Evolutionary conservation across 768 basidiomycete species (phyloP).

Genomic region (Leucocoprinus birnbaumii): DNA sequence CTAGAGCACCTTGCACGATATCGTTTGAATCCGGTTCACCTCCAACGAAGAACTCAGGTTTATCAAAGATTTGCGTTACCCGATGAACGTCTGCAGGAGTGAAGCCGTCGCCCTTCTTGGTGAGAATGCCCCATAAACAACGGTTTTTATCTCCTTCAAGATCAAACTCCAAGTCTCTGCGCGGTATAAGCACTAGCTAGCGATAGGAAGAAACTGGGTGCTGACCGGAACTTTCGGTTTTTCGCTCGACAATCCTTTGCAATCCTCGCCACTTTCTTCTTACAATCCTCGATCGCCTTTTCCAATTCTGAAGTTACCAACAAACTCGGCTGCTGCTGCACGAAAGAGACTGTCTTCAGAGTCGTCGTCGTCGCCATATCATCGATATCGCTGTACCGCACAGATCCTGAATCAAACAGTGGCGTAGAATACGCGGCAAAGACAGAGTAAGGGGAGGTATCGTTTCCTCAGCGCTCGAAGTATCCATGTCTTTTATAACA

Average conservation of each 20-base stretch:
- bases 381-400: neutral
- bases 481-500: neutral
- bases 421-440: neutral
- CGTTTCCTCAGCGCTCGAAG: neutral
- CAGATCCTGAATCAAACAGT: too few species aligned
- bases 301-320: constrained; percentile 48
- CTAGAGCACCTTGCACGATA: constrained; percentile 48
- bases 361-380: constrained; percentile 11
- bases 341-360: constrained; percentile 20
- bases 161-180: constrained; percentile 56
- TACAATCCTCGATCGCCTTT: constrained; percentile 46
- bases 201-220: neutral
- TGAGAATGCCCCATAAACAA: constrained; percentile 33
- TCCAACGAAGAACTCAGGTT: constrained; percentile 48
- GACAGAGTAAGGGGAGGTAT: neutral
- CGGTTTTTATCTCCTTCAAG: constrained; percentile 48
- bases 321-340: constrained; percentile 36
- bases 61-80: constrained; percentile 49
- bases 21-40: constrained; percentile 41
- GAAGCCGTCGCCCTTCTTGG: constrained; percentile 15
- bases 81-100: constrained; percentile 29
- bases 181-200: neutral
- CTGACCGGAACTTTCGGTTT: constrained; percentile 50
- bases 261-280: constrained; percentile 40
- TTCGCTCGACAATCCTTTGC: constrained; percentile 41